Conservation (phyloP, 108 stramenopile species). For the Skeletonema marinoi region DNA sequence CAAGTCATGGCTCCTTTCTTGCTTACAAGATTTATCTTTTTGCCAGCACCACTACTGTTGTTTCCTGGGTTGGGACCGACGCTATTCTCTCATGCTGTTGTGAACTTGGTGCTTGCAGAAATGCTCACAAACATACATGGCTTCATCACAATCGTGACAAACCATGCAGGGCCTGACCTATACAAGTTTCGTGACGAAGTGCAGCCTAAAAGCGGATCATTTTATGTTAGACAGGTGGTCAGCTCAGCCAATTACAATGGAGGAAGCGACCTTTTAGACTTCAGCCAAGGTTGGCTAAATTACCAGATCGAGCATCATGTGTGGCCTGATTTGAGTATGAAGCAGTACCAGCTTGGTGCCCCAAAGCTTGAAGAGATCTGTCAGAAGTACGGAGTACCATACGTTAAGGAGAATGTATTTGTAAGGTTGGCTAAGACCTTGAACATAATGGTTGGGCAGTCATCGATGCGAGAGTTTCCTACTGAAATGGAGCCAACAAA, state of each 20-base stretch:
- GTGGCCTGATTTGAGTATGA: constrained; percentile 73
- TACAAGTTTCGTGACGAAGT: constrained; percentile 71
- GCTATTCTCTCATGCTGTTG: constrained; percentile 57
- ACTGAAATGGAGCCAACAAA: constrained; percentile 29
- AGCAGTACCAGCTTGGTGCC: constrained; percentile 65
- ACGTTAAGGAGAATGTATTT: constrained; percentile 65
- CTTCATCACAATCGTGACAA: constrained; percentile 73
- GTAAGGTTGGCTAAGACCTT: constrained; percentile 59
- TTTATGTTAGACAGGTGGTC: constrained; percentile 72
- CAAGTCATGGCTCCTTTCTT: constrained; percentile 64
- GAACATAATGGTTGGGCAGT: constrained; percentile 70
- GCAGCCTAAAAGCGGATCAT: constrained; percentile 61
- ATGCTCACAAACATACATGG: constrained; percentile 68
- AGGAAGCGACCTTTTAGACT: constrained; percentile 69
- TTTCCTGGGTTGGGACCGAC: constrained; percentile 47
- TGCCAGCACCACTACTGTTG: constrained; percentile 56
- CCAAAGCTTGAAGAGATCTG: constrained; percentile 61
- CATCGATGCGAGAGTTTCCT: constrained; percentile 64
- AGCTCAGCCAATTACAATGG: constrained; percentile 53
- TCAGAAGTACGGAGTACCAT: constrained; percentile 59
- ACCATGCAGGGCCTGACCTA: constrained; percentile 79
- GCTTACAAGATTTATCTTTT: constrained; percentile 54
- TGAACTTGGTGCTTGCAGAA: constrained; percentile 70
- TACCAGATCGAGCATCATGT: constrained; percentile 81
- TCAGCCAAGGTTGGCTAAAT: constrained; percentile 73